A percentile compares a stretch with the other conserved stretches of the same genome.
Evolutionary conservation across 2,329 filamentous ascomycete genomes (phyloP).

Genomic region (Phialophora tarda): DNA sequence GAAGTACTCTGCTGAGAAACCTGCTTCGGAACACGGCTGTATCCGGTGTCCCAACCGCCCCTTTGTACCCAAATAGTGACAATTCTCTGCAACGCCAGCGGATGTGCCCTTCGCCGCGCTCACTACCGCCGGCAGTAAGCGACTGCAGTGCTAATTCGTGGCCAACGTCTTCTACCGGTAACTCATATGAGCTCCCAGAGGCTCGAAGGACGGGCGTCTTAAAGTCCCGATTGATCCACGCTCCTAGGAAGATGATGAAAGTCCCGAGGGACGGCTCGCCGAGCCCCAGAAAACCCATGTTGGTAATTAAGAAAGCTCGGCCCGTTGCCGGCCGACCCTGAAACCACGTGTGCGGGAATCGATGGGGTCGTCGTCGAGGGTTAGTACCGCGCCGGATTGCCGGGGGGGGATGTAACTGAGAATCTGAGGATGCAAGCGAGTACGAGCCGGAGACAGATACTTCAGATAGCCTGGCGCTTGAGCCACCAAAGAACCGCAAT

Average conservation of each 20-base stretch:
- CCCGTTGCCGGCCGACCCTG: not conserved
- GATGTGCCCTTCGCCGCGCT: conserved; percentile 40
- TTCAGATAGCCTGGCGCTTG: not conserved
- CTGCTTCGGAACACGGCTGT: conserved; percentile 59
- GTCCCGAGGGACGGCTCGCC: conserved; percentile 24
- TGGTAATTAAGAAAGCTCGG: not conserved
- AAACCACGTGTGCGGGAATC: not conserved
- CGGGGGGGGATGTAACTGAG: not conserved
- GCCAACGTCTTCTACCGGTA: conserved; percentile 7
- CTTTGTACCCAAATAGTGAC: conserved; percentile 52
- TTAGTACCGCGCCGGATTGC: not conserved
- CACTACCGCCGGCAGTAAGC: not conserved
- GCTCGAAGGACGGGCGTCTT: conserved; percentile 9
- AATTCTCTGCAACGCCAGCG: conserved; percentile 58
- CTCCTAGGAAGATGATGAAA: conserved; percentile 58
- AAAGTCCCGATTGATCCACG: conserved; percentile 61
- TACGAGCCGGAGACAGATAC: not conserved
- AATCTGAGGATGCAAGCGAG: not conserved
- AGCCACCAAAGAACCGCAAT: not conserved
- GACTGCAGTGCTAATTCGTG: conserved; percentile 7
- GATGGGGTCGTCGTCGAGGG: conserved; percentile 1
- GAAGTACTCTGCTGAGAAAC: conserved; percentile 30
- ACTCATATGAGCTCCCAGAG: not conserved
- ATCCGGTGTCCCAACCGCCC: conserved; percentile 63
- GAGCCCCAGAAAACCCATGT: conserved; percentile 24